Percentiles rank a stretch among this genome's conserved stretches.
Evolutionary conservation across 805 yeast genomes (phyloP).

Genomic region (Candida nitratophila): DNA sequence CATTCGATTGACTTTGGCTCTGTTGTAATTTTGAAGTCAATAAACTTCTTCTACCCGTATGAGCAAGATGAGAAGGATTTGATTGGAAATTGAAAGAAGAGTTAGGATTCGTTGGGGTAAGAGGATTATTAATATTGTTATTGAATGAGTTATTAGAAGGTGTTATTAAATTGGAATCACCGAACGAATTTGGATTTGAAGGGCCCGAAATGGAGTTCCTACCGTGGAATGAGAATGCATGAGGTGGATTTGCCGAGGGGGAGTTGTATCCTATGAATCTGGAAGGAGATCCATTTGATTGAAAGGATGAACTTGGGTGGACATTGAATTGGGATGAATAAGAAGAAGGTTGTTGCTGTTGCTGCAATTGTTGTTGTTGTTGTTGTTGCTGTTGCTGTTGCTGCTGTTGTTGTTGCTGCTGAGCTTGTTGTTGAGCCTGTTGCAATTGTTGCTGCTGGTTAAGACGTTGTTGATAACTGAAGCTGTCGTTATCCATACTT

Average conservation of each 20-base stretch:
- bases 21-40: conserved; percentile 23
- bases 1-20: conserved; percentile 11
- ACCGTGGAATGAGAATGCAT: background rate
- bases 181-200: conserved; percentile 26
- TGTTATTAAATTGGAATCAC: conserved; percentile 11
- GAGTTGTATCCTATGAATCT: conserved; percentile 17
- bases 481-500: background rate
- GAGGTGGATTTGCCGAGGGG: conserved; percentile 1
- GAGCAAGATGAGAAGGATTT: conserved; percentile 4
- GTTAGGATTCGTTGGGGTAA: background rate
- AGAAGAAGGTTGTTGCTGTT: conserved; percentile 4
- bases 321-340: conserved; percentile 5
- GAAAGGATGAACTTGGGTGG: conserved; percentile 6
- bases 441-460: conserved; percentile 8
- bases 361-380: conserved; percentile 8
- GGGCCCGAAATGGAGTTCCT: conserved; percentile 6
- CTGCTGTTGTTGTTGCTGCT: conserved; percentile 1
- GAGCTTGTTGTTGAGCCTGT: conserved; percentile 1
- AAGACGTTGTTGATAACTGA: conserved; percentile 1
- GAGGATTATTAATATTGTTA: conserved; percentile 5
- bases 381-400: conserved; percentile 1
- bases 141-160: conserved; percentile 11
- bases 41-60: conserved; percentile 21
- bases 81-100: conserved; percentile 1
- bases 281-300: conserved; percentile 19